Evolutionary conservation across 2,329 filamentous ascomycete species (phyloP).

Genomic region (Trichoderma gracile): DNA sequence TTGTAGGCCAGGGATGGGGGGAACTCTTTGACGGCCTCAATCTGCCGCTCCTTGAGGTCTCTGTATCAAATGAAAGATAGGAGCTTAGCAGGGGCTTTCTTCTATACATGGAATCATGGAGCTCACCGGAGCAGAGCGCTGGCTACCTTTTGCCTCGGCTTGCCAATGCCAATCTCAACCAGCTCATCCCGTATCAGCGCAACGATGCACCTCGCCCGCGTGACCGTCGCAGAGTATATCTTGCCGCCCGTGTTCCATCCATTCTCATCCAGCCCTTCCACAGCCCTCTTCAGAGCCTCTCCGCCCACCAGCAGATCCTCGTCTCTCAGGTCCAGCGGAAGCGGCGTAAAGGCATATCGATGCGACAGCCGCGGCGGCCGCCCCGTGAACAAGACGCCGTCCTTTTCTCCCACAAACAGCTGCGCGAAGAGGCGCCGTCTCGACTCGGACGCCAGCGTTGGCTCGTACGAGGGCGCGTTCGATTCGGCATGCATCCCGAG

Average conservation of each 20-base stretch:
- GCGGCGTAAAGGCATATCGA: slow-evolving; percentile 54
- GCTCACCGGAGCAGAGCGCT: slow-evolving; percentile 4
- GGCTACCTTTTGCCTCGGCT: slow-evolving; percentile 18
- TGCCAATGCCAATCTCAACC: slow-evolving; percentile 56
- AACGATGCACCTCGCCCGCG: slow-evolving; percentile 50
- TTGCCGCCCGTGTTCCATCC: slow-evolving; percentile 54
- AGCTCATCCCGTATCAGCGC: slow-evolving; percentile 58
- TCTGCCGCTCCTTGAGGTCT: slow-evolving; percentile 15
- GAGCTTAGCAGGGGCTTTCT: too few species aligned
- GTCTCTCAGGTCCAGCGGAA: slow-evolving; percentile 57
- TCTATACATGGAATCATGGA: too few species aligned
- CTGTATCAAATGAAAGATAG: background rate
- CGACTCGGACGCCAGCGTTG: slow-evolving; percentile 41
- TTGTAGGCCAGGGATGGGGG: slow-evolving; percentile 44
- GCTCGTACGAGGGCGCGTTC: slow-evolving; percentile 33
- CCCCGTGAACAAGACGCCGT: slow-evolving; percentile 53
- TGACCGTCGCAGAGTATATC: slow-evolving; percentile 47
- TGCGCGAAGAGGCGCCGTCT: slow-evolving; percentile 38
- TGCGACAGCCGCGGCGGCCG: slow-evolving; percentile 55
- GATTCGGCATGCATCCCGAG: slow-evolving; percentile 39
- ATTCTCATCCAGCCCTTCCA: slow-evolving; percentile 44
- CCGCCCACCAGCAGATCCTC: slow-evolving; percentile 48
- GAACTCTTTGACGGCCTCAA: slow-evolving; percentile 12
- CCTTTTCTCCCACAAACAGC: slow-evolving; percentile 51
- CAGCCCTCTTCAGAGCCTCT: slow-evolving; percentile 28